Conservation (phyloP, 164 flowering plant genomes). For the Stephania japonica region DNA sequence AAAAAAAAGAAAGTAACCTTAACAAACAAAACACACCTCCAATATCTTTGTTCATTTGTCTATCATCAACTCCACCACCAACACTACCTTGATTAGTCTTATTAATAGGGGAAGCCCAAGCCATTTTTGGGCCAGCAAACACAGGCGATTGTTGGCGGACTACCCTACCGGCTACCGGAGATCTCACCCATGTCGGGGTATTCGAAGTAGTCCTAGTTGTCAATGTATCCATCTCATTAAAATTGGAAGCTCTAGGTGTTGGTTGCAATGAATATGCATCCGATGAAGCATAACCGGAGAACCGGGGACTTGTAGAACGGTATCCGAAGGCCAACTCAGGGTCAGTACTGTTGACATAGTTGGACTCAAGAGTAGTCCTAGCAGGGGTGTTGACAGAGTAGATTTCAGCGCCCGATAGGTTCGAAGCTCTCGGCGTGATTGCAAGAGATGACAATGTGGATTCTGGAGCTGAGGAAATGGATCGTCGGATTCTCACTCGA, state of each 20-base stretch:
- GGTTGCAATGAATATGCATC: slow-evolving; percentile 71
- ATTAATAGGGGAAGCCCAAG: slow-evolving; percentile 37
- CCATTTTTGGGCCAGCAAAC: slow-evolving; percentile 18
- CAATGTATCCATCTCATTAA: slow-evolving; percentile 40
- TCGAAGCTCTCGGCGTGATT: slow-evolving; percentile 75
- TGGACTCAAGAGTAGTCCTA: slow-evolving; percentile 11
- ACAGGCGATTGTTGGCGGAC: slow-evolving; percentile 41
- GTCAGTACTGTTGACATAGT: slow-evolving; percentile 16
- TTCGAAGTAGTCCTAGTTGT: slow-evolving; percentile 50
- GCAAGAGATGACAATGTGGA: slow-evolving; percentile 50
- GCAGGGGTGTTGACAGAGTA: slow-evolving; percentile 69
- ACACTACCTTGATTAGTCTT: slow-evolving; percentile 7
- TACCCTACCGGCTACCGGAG: slow-evolving; percentile 39
- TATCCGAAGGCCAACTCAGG: slow-evolving; percentile 33
- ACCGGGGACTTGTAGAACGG: slow-evolving; percentile 38
- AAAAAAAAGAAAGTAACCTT: too few relatives aligned
- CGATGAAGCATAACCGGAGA: slow-evolving; percentile 57
- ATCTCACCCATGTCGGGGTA: slow-evolving; percentile 45
- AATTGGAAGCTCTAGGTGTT: slow-evolving; percentile 82
- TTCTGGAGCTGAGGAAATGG: slow-evolving; percentile 64
- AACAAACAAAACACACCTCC: slow-evolving; percentile 25
- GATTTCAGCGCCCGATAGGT: slow-evolving; percentile 82
- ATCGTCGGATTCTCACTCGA: slow-evolving; percentile 77
- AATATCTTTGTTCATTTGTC: slow-evolving; percentile 28
- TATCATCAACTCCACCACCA: slow-evolving; percentile 21